A percentile compares a stretch with the other conserved stretches of the same genome.
These are phyloP conservation scores for Mycena rebaudengoi DNA, from an alignment of 768 basidiomycete genomes.

Conservation along the genomic window DNA sequence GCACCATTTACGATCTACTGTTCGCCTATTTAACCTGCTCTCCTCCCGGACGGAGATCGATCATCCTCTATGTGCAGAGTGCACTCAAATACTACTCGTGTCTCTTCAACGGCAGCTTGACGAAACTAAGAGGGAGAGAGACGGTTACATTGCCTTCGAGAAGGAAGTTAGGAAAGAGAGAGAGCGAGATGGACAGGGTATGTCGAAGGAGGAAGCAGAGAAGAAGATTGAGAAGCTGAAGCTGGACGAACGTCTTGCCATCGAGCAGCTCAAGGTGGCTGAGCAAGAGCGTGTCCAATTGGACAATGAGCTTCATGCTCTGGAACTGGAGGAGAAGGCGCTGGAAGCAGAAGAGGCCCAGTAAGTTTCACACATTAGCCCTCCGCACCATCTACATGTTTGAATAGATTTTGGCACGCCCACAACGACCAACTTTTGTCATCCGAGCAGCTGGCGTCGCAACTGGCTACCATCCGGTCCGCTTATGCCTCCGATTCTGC, in stretches of 20 bases:
- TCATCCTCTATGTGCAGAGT: conserved; percentile 95
- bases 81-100: conserved; percentile 82
- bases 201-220: conserved; percentile 71
- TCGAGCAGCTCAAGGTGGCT: conserved; percentile 78
- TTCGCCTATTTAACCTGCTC: conserved; percentile 77
- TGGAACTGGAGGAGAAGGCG: conserved; percentile 81
- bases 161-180: conserved; percentile 85
- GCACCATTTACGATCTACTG: conserved; percentile 79
- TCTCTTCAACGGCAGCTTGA: conserved; percentile 84
- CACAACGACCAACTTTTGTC: conserved; percentile 78
- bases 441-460: conserved; percentile 71
- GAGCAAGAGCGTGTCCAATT: conserved; percentile 82
- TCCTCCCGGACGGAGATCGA: conserved; percentile 84
- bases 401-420: conserved; percentile 83
- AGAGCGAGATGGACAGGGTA: conserved; percentile 71
- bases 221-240: conserved; percentile 78
- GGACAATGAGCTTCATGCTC: conserved; percentile 70
- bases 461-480: conserved; percentile 75
- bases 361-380: conserved; percentile 51
- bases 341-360: conserved; percentile 87
- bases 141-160: conserved; percentile 94
- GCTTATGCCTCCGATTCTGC: conserved; percentile 82
- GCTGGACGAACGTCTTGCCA: conserved; percentile 69
- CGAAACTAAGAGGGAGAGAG: conserved; percentile 90
- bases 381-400: conserved; percentile 2